Conservation (phyloP, 2,329 filamentous ascomycete genomes). For the Aphanocladium album region DNA sequence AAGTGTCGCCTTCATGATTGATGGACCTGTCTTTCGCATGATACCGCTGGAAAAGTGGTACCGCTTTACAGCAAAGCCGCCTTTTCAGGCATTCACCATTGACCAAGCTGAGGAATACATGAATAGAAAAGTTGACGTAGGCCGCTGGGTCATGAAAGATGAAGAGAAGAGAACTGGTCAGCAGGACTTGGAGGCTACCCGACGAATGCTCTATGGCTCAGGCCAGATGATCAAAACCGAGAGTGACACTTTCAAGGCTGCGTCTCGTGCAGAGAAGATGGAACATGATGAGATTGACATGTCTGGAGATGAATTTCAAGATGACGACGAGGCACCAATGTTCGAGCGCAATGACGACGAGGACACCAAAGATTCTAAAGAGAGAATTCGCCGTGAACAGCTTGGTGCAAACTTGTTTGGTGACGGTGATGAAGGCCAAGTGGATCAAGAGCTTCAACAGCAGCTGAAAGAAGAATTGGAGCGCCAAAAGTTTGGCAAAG, state of each 20-base stretch:
- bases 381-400: slow-evolving; percentile 72
- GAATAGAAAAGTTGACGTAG: slow-evolving; percentile 69
- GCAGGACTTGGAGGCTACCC: slow-evolving; percentile 57
- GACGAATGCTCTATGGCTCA: slow-evolving; percentile 45
- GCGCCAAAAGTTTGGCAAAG: slow-evolving; percentile 67
- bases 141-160: slow-evolving; percentile 74
- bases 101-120: slow-evolving; percentile 83
- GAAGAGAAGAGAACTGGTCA: slow-evolving; percentile 52
- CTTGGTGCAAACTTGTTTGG: slow-evolving; percentile 82
- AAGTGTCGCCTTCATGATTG: slow-evolving; percentile 73
- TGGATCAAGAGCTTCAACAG: slow-evolving; percentile 70
- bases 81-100: slow-evolving; percentile 70
- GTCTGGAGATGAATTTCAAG: slow-evolving; percentile 72
- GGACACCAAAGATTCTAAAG: slow-evolving; percentile 66
- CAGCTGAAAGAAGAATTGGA: slow-evolving; percentile 63
- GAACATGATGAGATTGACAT: slow-evolving; percentile 68
- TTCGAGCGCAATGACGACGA: slow-evolving; percentile 79
- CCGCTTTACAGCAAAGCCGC: slow-evolving; percentile 74
- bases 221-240: slow-evolving; percentile 63
- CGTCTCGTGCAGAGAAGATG: slow-evolving; percentile 57
- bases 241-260: slow-evolving; percentile 57
- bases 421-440: slow-evolving; percentile 61
- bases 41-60: slow-evolving; percentile 96
- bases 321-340: slow-evolving; percentile 76
- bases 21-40: slow-evolving; percentile 69